phyloP scores from a whole-genome alignment of 495 filamentous ascomycete genomes.

The Penicillium bovifimosum region DNA sequence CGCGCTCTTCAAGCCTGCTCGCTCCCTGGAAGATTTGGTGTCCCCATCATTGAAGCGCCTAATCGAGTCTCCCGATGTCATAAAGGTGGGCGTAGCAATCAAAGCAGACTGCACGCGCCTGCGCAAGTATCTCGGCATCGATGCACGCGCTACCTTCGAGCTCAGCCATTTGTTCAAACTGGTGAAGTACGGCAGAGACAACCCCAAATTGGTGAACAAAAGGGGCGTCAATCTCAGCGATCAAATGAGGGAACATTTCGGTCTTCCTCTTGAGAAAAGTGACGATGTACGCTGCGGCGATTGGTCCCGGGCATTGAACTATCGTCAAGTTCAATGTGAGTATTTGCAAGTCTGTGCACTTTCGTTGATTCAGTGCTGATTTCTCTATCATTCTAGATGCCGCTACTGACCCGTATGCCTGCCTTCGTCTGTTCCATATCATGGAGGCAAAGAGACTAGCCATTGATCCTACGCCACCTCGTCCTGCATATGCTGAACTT shows the following conservation, averaged over 20 bases:
- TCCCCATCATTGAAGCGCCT: slow-evolving; percentile 62
- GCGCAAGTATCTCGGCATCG: slow-evolving; percentile 56
- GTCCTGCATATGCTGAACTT: slow-evolving; percentile 61
- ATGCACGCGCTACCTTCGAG: slow-evolving; percentile 65
- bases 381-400: slow-evolving; percentile 50
- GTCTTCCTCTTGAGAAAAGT: slow-evolving; percentile 73
- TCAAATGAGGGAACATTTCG: slow-evolving; percentile 65
- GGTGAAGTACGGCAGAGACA: slow-evolving; percentile 53
- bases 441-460: slow-evolving; percentile 61
- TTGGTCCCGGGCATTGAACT: slow-evolving; percentile 58
- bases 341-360: neutral
- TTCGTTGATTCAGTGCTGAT: neutral
- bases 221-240: slow-evolving; percentile 57
- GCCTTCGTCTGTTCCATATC: slow-evolving; percentile 62
- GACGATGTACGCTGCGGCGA: slow-evolving; percentile 60
- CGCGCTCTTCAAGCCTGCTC: slow-evolving; percentile 49
- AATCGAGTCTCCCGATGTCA: slow-evolving; percentile 62
- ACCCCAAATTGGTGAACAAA: slow-evolving; percentile 56
- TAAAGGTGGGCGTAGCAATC: slow-evolving; percentile 73
- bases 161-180: slow-evolving; percentile 75
- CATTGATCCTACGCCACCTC: slow-evolving; percentile 63
- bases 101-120: slow-evolving; percentile 69
- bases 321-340: slow-evolving; percentile 70
- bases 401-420: slow-evolving; percentile 77
- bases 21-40: slow-evolving; percentile 50